These are phyloP conservation scores for Aspergillus flavus DNA, from an alignment of 2,329 filamentous ascomycete genomes.

Conservation along the genomic window DNA sequence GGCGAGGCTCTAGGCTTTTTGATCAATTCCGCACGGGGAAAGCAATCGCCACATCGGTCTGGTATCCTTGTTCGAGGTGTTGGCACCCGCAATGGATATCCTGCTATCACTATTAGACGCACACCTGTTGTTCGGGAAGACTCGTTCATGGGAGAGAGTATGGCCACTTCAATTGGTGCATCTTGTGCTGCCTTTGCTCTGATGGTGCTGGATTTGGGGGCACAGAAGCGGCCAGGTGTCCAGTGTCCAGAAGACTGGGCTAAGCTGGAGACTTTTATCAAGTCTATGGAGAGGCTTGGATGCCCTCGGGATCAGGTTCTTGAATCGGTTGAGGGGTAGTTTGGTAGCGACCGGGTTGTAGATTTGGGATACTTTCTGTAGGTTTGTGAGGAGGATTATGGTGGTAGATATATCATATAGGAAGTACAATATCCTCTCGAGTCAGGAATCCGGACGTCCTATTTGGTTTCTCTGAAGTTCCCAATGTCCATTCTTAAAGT, in stretches of 20 bases:
- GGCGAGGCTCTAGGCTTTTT: neutral
- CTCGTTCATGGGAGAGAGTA: slow-evolving; percentile 3
- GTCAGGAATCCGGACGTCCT: too few relatives aligned
- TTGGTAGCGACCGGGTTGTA: too few relatives aligned
- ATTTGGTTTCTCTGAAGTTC: too few relatives aligned
- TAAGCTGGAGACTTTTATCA: slow-evolving; percentile 9
- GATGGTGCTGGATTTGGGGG: slow-evolving; percentile 15
- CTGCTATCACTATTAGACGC: neutral
- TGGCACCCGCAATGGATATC: neutral
- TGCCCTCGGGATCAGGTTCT: neutral
- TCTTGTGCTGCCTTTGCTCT: slow-evolving; percentile 18
- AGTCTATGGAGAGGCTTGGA: neutral
- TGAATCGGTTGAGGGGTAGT: neutral
- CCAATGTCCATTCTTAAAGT: too few relatives aligned
- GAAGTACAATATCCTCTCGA: too few relatives aligned
- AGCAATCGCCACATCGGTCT: neutral
- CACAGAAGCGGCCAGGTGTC: slow-evolving; percentile 11
- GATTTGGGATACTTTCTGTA: too few relatives aligned
- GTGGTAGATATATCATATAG: too few relatives aligned
- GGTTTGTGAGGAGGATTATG: too few relatives aligned
- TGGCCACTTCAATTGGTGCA: slow-evolving; percentile 16
- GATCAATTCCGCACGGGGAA: neutral
- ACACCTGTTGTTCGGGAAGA: neutral
- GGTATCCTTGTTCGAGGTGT: neutral
- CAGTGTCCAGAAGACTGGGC: slow-evolving; percentile 21